Evolutionary conservation across 352 stramenopile genomes (phyloP).

Genomic region (Phytophthora sp.): DNA sequence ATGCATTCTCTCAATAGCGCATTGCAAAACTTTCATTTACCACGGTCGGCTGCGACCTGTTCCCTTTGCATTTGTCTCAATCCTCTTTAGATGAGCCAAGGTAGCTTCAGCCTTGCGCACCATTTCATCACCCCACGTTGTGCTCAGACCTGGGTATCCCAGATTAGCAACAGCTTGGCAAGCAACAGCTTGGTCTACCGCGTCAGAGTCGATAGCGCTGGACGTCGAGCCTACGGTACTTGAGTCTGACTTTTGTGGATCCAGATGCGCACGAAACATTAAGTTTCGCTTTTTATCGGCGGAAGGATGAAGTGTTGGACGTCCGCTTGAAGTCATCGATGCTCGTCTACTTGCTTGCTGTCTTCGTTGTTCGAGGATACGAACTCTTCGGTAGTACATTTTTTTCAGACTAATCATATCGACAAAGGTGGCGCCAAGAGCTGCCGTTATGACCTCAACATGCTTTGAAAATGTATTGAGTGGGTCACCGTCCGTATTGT

Average conservation of each 20-base stretch:
- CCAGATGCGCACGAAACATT: background rate
- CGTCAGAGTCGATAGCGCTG: background rate
- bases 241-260: slow-evolving; percentile 1
- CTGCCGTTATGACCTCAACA: slow-evolving; percentile 73
- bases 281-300: background rate
- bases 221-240: background rate
- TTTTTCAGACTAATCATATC: slow-evolving; percentile 67
- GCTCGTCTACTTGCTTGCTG: slow-evolving; percentile 15
- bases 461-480: slow-evolving; percentile 75
- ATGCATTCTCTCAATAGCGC: slow-evolving; percentile 10
- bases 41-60: slow-evolving; percentile 10
- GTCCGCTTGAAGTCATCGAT: slow-evolving; percentile 25
- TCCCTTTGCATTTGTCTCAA: slow-evolving; percentile 42
- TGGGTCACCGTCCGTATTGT: slow-evolving; percentile 74
- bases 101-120: slow-evolving; percentile 49
- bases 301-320: background rate
- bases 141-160: slow-evolving; percentile 5
- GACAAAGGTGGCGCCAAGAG: slow-evolving; percentile 56
- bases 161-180: no score
- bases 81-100: slow-evolving; percentile 47
- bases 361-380: slow-evolving; percentile 23
- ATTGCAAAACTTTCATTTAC: slow-evolving; percentile 18
- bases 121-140: slow-evolving; percentile 50
- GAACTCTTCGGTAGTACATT: slow-evolving; percentile 44
- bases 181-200: background rate